phyloP scores from a whole-genome alignment of 306 rosid genomes.

The Malus fusca region DNA sequence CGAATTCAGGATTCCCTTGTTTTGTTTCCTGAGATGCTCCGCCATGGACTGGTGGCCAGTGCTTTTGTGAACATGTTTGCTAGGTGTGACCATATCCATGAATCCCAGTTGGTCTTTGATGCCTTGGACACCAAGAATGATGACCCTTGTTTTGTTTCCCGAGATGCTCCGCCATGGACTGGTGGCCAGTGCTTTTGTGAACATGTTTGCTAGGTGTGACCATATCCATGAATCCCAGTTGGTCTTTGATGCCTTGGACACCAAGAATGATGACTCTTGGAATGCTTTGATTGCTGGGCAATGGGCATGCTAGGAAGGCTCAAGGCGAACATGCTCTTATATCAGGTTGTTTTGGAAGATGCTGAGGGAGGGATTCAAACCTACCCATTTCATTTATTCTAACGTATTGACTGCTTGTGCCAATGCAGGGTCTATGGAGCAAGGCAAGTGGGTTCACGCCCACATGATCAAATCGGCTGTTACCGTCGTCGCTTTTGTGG shows the following conservation, averaged over 20 bases:
- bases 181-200: slow-evolving; percentile 27
- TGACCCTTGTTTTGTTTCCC: too few relatives aligned
- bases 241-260: slow-evolving; percentile 14
- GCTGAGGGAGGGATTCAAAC: slow-evolving; percentile 16
- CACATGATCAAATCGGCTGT: slow-evolving; percentile 25
- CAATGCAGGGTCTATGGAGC: slow-evolving; percentile 24
- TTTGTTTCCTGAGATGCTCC: slow-evolving; percentile 27
- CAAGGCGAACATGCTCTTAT: slow-evolving; percentile 20
- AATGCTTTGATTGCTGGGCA: slow-evolving; percentile 32
- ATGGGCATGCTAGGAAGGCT: slow-evolving; percentile 23
- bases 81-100: slow-evolving; percentile 21
- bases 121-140: slow-evolving; percentile 21
- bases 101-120: slow-evolving; percentile 20
- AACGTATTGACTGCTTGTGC: slow-evolving; percentile 25
- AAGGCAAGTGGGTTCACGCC: slow-evolving; percentile 38
- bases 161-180: slow-evolving; percentile 19
- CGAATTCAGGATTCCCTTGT: slow-evolving; percentile 17
- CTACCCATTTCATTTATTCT: slow-evolving; percentile 29
- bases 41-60: slow-evolving; percentile 17
- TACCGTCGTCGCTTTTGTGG: slow-evolving; percentile 20
- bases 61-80: slow-evolving; percentile 32
- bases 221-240: slow-evolving; percentile 18
- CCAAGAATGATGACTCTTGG: slow-evolving; percentile 33
- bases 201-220: slow-evolving; percentile 30
- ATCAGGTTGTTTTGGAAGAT: slow-evolving; percentile 17